Percentiles rank a stretch among this genome's conserved stretches.
phyloP scores from a whole-genome alignment of 1,284 basidiomycete species.

The Cryptococcus sp. region DNA sequence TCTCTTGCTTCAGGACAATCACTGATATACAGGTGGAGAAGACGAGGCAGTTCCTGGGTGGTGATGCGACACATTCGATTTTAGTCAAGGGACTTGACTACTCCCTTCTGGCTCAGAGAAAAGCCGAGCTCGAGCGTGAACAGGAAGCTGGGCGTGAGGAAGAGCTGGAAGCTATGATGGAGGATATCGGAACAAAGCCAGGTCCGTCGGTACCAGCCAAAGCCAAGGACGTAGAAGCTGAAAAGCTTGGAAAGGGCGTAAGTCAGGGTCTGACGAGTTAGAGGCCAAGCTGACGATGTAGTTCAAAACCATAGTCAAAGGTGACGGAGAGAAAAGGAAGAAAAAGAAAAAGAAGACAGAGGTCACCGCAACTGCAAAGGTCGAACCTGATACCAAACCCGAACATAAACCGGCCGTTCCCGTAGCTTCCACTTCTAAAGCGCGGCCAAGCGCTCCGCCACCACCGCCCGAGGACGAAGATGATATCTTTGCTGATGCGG shows the following conservation, averaged over 20 bases:
- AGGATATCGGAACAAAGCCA: constrained; percentile 14
- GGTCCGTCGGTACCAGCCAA: background rate
- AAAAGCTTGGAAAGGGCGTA: constrained; percentile 33
- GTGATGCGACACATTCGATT: constrained; percentile 76
- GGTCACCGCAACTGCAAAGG: constrained; percentile 1
- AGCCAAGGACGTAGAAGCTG: constrained; percentile 51
- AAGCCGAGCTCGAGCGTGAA: constrained; percentile 56
- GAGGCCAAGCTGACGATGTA: constrained; percentile 13
- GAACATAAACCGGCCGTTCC: background rate
- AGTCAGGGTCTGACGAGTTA: constrained; percentile 8
- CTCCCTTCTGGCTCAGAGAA: constrained; percentile 76
- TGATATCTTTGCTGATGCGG: constrained; percentile 79
- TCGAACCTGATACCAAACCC: background rate
- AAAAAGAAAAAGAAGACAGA: constrained; percentile 54
- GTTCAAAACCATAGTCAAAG: constrained; percentile 44
- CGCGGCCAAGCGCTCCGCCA: constrained; percentile 1
- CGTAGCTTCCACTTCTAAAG: background rate
- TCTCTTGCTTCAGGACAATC: constrained; percentile 5
- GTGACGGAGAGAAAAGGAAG: constrained; percentile 35
- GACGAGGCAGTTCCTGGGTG: constrained; percentile 77
- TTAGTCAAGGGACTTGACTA: constrained; percentile 86
- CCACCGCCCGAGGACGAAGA: constrained; percentile 43
- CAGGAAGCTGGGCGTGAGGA: constrained; percentile 64
- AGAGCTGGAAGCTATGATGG: constrained; percentile 59
- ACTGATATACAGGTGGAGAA: constrained; percentile 58